Percentiles rank a stretch among this genome's conserved stretches.
phyloP scores from a whole-genome alignment of 2,329 filamentous ascomycete genomes.

The Bimuria novae-zelandiae region DNA sequence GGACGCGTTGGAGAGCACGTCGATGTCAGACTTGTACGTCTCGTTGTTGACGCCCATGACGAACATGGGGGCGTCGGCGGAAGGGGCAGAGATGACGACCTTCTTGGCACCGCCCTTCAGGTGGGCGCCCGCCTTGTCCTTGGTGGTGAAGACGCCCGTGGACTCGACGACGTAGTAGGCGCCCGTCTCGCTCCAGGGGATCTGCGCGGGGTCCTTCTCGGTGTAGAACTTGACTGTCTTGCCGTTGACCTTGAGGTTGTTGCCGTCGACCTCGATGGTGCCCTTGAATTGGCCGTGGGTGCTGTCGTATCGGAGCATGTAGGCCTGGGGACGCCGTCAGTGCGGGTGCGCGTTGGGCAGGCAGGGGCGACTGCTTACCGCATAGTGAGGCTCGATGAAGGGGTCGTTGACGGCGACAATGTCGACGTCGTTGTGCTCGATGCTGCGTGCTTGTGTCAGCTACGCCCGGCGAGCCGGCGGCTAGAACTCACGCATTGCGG shows the following conservation, averaged over 20 bases:
- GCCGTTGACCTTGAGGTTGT: conserved; percentile 85
- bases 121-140: conserved; percentile 91
- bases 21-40: conserved; percentile 85
- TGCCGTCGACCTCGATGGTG: conserved; percentile 73
- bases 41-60: conserved; percentile 99
- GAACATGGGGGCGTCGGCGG: conserved; percentile 98
- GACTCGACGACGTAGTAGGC: conserved; percentile 97
- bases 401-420: conserved; percentile 98
- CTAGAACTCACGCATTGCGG: conserved; percentile 80
- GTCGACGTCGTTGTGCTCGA: conserved; percentile 87
- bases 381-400: conserved; percentile 97
- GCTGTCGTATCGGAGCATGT: conserved; percentile 99
- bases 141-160: conserved; percentile 99
- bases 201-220: conserved; percentile 85
- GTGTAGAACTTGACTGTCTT: conserved; percentile 94
- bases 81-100: conserved; percentile 82
- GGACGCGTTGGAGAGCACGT: conserved; percentile 98
- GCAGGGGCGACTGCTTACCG: conserved; percentile 67
- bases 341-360: neutral
- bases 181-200: conserved; percentile 86
- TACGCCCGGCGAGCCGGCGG: conserved; percentile 8
- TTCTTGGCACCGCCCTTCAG: conserved; percentile 98
- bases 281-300: conserved; percentile 98
- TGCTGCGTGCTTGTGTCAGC: conserved; percentile 50
- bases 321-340: conserved; percentile 68